A percentile compares a stretch with the other conserved stretches of the same genome.
Evolutionary conservation across 768 basidiomycete genomes (phyloP).

Genomic region (Pholiota microspora): DNA sequence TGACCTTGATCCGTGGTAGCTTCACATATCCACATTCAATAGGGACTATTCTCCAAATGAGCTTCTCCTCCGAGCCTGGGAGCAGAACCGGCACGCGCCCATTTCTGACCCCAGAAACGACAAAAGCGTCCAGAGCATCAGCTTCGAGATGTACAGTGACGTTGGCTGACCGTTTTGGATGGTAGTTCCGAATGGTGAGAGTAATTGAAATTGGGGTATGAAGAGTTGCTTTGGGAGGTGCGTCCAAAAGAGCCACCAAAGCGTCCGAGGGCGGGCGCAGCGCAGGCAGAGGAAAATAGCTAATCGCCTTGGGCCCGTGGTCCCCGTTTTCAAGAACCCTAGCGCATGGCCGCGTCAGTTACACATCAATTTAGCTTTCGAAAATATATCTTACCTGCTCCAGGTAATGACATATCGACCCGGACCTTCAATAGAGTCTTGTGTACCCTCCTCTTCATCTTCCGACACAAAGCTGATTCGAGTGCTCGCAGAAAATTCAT

Average conservation of each 20-base stretch:
- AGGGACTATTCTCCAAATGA: constrained; percentile 70
- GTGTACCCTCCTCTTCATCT: constrained; percentile 33
- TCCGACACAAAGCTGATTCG: constrained; percentile 44
- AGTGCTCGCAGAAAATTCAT: constrained; percentile 59
- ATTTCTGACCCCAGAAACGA: constrained; percentile 72
- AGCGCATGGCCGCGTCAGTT: constrained; percentile 1
- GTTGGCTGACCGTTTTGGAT: constrained; percentile 62
- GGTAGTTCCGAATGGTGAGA: constrained; percentile 63
- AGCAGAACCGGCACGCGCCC: constrained; percentile 70
- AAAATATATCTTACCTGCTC: constrained; percentile 48
- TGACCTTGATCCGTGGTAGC: constrained; percentile 61
- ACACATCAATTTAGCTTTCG: neutral
- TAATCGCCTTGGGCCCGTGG: constrained; percentile 44
- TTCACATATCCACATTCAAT: constrained; percentile 69
- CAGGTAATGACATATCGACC: constrained; percentile 63
- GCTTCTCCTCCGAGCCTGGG: constrained; percentile 63
- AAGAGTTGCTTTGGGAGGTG: constrained; percentile 61
- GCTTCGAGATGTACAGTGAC: constrained; percentile 73
- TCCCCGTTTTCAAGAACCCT: constrained; percentile 49
- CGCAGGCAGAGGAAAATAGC: constrained; percentile 55
- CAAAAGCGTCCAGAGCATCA: constrained; percentile 67
- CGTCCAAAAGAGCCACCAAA: constrained; percentile 62
- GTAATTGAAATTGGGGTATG: constrained; percentile 59
- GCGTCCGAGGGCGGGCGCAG: constrained; percentile 60
- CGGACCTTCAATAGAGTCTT: constrained; percentile 40